phyloP scores from a whole-genome alignment of 495 filamentous ascomycete genomes.

The Pyrenula massariospora region DNA sequence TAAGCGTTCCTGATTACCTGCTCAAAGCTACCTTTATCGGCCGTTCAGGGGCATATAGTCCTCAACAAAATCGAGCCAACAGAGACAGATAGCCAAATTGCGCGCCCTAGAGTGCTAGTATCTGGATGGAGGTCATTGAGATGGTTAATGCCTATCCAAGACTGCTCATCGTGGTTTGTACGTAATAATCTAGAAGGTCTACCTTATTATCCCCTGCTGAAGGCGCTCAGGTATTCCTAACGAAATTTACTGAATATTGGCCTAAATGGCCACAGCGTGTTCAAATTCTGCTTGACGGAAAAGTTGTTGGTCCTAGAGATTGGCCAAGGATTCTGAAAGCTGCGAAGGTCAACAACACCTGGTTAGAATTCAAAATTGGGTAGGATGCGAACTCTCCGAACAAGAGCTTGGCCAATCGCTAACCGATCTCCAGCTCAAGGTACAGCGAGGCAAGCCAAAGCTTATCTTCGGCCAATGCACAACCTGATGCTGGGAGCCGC shows the following conservation, averaged over 20 bases:
- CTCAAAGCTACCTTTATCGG: conserved; percentile 6
- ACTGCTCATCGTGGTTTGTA: conserved; percentile 27
- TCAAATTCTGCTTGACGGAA: conserved; percentile 11
- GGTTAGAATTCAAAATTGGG: conserved; percentile 7
- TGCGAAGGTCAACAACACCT: conserved; percentile 7
- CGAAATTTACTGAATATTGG: conserved; percentile 20
- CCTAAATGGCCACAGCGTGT: conserved; percentile 14
- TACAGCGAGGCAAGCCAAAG: conserved; percentile 9
- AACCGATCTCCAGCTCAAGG: background rate
- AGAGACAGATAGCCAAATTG: background rate
- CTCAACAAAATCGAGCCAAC: conserved; percentile 7
- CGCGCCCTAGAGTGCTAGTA: conserved; percentile 4
- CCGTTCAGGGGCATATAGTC: conserved; percentile 5
- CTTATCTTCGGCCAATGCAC: conserved; percentile 11
- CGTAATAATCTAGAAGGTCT: conserved; percentile 2
- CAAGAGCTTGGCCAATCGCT: background rate
- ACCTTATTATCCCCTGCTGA: background rate
- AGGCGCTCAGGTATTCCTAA: conserved; percentile 13
- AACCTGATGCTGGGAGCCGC: background rate
- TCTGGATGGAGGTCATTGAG: conserved; percentile 9
- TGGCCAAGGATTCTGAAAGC: conserved; percentile 17
- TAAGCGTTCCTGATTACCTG: conserved; percentile 16
- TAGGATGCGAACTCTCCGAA: background rate
- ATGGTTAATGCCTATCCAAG: conserved; percentile 14
- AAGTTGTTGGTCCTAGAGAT: conserved; percentile 7